phyloP scores from a whole-genome alignment of 1,139 yeast genomes.

The Nakaseomyces kungkrabaensis region DNA sequence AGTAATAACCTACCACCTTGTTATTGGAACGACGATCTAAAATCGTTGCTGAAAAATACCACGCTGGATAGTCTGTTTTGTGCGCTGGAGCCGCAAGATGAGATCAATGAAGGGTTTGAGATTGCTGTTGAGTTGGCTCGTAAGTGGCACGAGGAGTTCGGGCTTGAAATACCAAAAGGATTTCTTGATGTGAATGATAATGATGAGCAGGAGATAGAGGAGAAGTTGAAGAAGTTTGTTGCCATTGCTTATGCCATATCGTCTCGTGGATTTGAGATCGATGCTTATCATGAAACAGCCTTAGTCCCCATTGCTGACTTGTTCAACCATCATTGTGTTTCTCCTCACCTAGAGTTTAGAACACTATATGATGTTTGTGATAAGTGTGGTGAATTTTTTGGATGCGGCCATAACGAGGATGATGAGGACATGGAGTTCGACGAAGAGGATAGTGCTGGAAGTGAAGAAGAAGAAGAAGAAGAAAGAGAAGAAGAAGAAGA shows the following conservation, averaged over 20 bases:
- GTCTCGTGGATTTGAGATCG: conserved; percentile 74
- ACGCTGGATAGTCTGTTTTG: conserved; percentile 52
- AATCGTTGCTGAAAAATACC: conserved; percentile 47
- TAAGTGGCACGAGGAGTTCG: conserved; percentile 24
- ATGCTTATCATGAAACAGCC: conserved; percentile 60
- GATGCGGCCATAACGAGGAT: conserved; percentile 41
- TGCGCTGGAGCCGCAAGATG: conserved; percentile 31
- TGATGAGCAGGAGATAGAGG: conserved; percentile 11
- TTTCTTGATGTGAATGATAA: conserved; percentile 17
- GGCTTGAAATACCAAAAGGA: conserved; percentile 35
- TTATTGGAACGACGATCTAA: conserved; percentile 50
- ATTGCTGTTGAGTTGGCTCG: conserved; percentile 44
- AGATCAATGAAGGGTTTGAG: conserved; percentile 45
- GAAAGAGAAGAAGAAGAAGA: conserved; percentile 13
- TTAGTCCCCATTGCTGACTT: conserved; percentile 88
- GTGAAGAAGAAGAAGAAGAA: conserved; percentile 20
- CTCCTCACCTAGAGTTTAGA: conserved; percentile 64
- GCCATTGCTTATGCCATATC: conserved; percentile 50
- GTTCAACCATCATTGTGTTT: conserved; percentile 57
- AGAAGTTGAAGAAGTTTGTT: conserved; percentile 38
- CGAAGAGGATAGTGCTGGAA: conserved; percentile 15
- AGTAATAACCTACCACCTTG: conserved; percentile 43
- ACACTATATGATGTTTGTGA: conserved; percentile 63
- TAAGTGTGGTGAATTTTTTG: conserved; percentile 56
- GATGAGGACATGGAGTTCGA: conserved; percentile 15